A percentile compares a stretch with the other conserved stretches of the same genome.
phyloP scores from a whole-genome alignment of 495 filamentous ascomycete species.

The Hyaloscypha bicolor region DNA sequence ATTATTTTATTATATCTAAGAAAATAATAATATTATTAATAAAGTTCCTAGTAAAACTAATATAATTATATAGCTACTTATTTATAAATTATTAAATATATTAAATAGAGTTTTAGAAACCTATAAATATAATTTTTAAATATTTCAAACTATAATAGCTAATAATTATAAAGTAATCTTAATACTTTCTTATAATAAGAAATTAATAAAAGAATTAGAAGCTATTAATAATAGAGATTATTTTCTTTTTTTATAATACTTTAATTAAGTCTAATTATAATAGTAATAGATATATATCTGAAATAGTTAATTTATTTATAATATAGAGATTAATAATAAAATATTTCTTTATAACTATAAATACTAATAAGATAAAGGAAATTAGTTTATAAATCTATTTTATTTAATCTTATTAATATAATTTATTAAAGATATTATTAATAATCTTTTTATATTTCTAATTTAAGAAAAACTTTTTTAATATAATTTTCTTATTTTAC shows the following conservation, averaged over 20 bases:
- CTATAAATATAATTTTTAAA: neutral
- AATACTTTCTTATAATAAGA: neutral
- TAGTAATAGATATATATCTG: conserved; percentile 10
- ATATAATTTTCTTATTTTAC: too few relatives aligned
- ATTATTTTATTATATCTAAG: neutral
- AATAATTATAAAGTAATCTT: neutral
- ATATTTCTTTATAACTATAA: too few relatives aligned
- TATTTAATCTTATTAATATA: too few relatives aligned
- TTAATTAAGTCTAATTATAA: neutral
- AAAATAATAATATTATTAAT: conserved; percentile 8
- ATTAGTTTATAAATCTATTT: too few relatives aligned
- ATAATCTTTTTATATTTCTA: too few relatives aligned
- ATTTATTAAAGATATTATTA: too few relatives aligned
- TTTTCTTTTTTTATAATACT: neutral
- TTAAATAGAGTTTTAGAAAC: neutral
- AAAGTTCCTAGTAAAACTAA: neutral
- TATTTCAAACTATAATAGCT: neutral
- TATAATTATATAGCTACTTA: neutral
- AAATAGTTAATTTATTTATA: neutral
- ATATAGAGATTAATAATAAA: neutral
- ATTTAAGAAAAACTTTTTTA: too few relatives aligned
- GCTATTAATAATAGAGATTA: conserved; percentile 3
- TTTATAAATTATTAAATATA: neutral
- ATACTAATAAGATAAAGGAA: too few relatives aligned
- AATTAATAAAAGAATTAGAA: conserved; percentile 7